phyloP scores from a whole-genome alignment of 2,329 filamentous ascomycete genomes.

The Colletotrichum navitas region DNA sequence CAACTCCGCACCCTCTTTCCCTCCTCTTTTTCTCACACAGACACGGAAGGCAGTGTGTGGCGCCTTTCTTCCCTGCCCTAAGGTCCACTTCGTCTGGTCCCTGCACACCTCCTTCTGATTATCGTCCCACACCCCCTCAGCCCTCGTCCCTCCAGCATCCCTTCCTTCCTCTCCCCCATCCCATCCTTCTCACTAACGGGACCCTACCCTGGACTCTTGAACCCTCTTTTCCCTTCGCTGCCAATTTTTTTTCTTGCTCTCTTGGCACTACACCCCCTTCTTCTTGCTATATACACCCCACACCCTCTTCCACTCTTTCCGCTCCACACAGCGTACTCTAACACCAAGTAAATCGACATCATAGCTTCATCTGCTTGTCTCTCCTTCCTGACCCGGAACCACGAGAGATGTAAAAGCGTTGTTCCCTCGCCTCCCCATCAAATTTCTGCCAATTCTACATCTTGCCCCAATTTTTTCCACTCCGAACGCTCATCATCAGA shows the following conservation, averaged over 20 bases:
- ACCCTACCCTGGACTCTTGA: conserved; percentile 37
- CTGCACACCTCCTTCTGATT: conserved; percentile 5
- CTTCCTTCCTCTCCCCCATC: conserved; percentile 27
- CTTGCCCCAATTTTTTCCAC: conserved; percentile 36
- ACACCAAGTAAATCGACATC: conserved; percentile 42
- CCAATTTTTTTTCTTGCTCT: conserved; percentile 6
- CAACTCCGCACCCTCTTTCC: not conserved
- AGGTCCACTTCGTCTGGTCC: conserved; percentile 26
- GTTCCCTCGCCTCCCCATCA: conserved; percentile 43
- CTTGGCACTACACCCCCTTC: not conserved
- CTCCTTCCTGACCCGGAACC: conserved; percentile 41
- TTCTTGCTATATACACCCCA: conserved; percentile 6
- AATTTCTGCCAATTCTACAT: conserved; percentile 27
- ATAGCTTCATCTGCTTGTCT: conserved; percentile 43
- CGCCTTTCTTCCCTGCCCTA: conserved; percentile 6
- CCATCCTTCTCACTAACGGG: conserved; percentile 16
- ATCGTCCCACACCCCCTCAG: not conserved
- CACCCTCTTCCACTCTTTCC: conserved; percentile 19
- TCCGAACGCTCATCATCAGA: conserved; percentile 41
- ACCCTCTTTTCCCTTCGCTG: conserved; percentile 22
- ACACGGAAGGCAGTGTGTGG: conserved; percentile 5
- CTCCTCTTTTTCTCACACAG: not conserved
- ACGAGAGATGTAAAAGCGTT: conserved; percentile 44
- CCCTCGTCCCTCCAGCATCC: conserved; percentile 6
- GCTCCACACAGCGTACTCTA: conserved; percentile 42